Percentiles rank a stretch among this genome's conserved stretches.
These are phyloP conservation scores for Phytopythium sindhum DNA, from an alignment of 352 stramenopile species.

Conservation along the genomic window DNA sequence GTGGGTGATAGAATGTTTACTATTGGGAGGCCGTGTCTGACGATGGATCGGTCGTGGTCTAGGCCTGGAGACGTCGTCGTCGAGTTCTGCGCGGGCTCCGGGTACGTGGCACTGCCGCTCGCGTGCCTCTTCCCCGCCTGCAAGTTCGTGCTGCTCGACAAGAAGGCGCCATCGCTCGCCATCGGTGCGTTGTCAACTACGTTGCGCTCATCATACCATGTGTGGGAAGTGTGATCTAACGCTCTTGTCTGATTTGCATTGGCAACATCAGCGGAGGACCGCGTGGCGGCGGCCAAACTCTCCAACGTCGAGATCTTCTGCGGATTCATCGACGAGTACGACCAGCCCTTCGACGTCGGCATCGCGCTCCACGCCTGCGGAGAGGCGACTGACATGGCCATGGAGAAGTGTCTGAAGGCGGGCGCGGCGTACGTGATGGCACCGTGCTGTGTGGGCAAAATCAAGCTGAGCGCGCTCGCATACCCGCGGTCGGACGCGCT, in stretches of 20 bases:
- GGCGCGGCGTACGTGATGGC: constrained; percentile 70
- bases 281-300: constrained; percentile 51
- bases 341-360: constrained; percentile 64
- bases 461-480: constrained; percentile 55
- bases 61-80: constrained; percentile 74
- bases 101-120: constrained; percentile 72
- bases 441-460: constrained; percentile 80
- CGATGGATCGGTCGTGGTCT: not conserved
- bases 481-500: constrained; percentile 63
- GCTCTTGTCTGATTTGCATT: not conserved
- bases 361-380: constrained; percentile 80
- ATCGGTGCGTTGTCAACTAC: constrained; percentile 37
- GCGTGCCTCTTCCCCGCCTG: constrained; percentile 71
- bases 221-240: not conserved
- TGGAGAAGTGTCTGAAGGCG: constrained; percentile 64
- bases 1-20: not conserved
- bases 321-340: constrained; percentile 71
- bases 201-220: not conserved
- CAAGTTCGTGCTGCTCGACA: constrained; percentile 76
- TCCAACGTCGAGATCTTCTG: constrained; percentile 77
- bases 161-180: constrained; percentile 69
- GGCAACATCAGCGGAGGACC: constrained; percentile 38
- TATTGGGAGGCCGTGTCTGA: constrained; percentile 8
- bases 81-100: constrained; percentile 79
- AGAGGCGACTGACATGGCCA: constrained; percentile 79